A percentile compares a stretch with the other conserved stretches of the same genome.
These are phyloP conservation scores for Fusarium sp. DNA, from an alignment of 2,329 filamentous ascomycete genomes.

Conservation along the genomic window DNA sequence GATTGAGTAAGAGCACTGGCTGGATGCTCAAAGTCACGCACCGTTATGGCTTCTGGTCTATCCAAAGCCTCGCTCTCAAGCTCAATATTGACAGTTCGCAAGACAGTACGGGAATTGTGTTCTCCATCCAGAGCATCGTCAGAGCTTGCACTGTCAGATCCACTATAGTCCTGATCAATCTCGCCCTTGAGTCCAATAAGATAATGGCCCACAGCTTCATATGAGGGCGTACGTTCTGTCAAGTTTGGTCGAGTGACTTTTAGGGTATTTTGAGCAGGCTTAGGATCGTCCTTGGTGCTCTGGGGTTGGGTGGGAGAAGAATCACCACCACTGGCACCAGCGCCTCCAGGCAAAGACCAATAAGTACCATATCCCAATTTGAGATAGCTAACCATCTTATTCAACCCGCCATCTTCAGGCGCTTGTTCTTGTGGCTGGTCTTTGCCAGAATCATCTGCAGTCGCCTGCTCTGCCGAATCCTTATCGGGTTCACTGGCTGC, in stretches of 20 bases:
- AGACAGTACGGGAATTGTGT: conserved; percentile 66
- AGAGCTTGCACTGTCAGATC: conserved; percentile 49
- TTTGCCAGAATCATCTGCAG: conserved; percentile 2
- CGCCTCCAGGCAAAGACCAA: conserved; percentile 62
- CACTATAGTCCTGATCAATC: conserved; percentile 62
- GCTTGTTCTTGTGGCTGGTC: conserved; percentile 35
- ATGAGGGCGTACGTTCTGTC: conserved; percentile 39
- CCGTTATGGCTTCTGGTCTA: conserved; percentile 59
- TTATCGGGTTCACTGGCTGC: conserved; percentile 11
- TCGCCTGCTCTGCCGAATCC: neutral
- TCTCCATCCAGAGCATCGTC: conserved; percentile 51
- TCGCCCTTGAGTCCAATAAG: conserved; percentile 77
- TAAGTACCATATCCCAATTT: conserved; percentile 77
- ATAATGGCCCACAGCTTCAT: conserved; percentile 62
- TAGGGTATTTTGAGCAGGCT: conserved; percentile 16
- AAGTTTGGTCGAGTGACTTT: conserved; percentile 28
- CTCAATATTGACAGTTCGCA: conserved; percentile 77
- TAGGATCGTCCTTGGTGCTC: conserved; percentile 26
- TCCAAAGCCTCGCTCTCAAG: conserved; percentile 59
- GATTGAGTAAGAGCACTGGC: conserved; percentile 50
- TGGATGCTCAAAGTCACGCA: conserved; percentile 59
- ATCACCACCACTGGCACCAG: conserved; percentile 21
- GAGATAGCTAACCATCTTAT: conserved; percentile 72
- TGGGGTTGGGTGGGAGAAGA: conserved; percentile 31
- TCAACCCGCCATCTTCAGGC: conserved; percentile 56